phyloP scores from a whole-genome alignment of 768 basidiomycete species.

The Boletus subcaerulescens region DNA sequence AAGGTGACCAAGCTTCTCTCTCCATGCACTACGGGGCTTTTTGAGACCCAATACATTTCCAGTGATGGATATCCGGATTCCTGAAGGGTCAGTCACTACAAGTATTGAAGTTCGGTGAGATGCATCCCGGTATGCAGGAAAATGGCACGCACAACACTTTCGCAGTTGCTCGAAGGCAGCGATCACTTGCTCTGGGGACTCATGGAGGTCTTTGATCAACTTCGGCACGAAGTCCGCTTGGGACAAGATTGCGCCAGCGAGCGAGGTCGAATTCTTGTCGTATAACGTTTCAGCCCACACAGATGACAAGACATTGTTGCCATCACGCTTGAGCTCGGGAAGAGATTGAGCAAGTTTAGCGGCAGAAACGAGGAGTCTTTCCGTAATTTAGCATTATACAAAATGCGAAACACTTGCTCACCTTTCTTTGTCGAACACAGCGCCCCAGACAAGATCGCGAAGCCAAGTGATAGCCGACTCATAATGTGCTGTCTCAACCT shows the following conservation, averaged over 20 bases:
- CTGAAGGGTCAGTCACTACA: conserved; percentile 78
- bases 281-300: conserved; percentile 66
- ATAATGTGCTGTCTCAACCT: conserved; percentile 80
- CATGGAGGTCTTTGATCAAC: conserved; percentile 67
- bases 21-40: conserved; percentile 73
- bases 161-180: conserved; percentile 74
- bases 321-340: conserved; percentile 89
- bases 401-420: conserved; percentile 26
- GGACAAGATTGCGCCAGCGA: conserved; percentile 63
- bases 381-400: conserved; percentile 1
- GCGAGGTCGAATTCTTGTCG: conserved; percentile 65
- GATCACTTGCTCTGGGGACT: conserved; percentile 68
- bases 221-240: conserved; percentile 80
- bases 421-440: conserved; percentile 79
- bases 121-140: not conserved
- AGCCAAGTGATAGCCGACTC: conserved; percentile 84
- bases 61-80: conserved; percentile 85
- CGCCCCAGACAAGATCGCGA: conserved; percentile 72
- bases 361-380: conserved; percentile 75
- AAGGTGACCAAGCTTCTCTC: conserved; percentile 58
- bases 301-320: conserved; percentile 72
- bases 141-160: conserved; percentile 49
- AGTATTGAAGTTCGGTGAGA: not conserved
- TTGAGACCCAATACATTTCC: conserved; percentile 74
- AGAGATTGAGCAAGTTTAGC: conserved; percentile 89